These are phyloP conservation scores for Wallacemonas collosoma DNA, from an alignment of 208 protist genomes.

Conservation along the genomic window DNA sequence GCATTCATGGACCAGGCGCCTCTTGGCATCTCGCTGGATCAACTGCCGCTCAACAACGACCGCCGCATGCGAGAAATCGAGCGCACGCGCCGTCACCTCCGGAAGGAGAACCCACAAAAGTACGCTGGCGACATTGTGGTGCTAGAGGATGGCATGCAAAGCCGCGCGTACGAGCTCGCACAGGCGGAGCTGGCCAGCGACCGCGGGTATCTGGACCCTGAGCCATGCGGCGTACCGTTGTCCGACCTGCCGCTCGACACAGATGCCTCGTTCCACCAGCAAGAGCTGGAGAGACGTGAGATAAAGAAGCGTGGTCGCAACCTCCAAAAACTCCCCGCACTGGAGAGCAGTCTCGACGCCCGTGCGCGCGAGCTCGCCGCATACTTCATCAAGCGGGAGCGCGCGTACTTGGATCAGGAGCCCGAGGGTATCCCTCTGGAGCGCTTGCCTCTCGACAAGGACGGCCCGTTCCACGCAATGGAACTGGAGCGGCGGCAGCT, in stretches of 20 bases:
- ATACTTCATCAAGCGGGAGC: constrained; percentile 61
- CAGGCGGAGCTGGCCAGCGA: constrained; percentile 54
- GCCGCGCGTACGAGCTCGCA: constrained; percentile 60
- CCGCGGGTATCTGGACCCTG: constrained; percentile 64
- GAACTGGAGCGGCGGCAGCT: constrained; percentile 74
- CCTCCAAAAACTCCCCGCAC: constrained; percentile 26
- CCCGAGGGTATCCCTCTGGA: constrained; percentile 75
- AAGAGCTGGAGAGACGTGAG: constrained; percentile 50
- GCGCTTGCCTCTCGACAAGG: constrained; percentile 64
- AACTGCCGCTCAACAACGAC: constrained; percentile 73
- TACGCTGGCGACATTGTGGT: constrained; percentile 38
- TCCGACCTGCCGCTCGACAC: constrained; percentile 57
- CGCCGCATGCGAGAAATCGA: constrained; percentile 65
- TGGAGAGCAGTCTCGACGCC: constrained; percentile 58
- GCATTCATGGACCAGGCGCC: constrained; percentile 71
- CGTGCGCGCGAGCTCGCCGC: constrained; percentile 57
- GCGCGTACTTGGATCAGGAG: constrained; percentile 75
- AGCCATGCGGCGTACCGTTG: constrained; percentile 71
- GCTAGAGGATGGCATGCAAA: constrained; percentile 63
- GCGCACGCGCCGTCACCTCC: constrained; percentile 50
- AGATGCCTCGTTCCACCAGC: constrained; percentile 58
- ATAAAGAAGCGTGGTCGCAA: constrained; percentile 20
- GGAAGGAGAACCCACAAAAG: constrained; percentile 37
- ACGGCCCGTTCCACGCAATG: constrained; percentile 67
- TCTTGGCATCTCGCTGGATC: constrained; percentile 57